phyloP scores from a whole-genome alignment of 257 asterid species.

The Plantago major region DNA sequence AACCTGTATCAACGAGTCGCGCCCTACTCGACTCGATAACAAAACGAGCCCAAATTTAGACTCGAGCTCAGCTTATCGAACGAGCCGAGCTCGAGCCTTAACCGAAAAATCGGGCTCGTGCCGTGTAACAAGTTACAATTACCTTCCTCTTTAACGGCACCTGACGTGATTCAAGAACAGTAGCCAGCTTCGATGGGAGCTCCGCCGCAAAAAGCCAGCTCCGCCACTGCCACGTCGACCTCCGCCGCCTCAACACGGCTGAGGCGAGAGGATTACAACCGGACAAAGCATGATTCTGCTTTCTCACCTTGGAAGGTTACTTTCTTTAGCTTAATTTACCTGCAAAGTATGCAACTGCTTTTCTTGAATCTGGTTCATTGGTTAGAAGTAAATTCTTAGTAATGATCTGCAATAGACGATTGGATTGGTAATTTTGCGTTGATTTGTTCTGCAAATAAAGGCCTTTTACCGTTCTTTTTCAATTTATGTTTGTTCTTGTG shows the following conservation, averaged over 20 bases:
- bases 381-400: no score
- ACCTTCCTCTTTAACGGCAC: neutral
- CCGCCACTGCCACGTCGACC: slow-evolving; percentile 16
- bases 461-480: no score
- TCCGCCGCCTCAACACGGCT: slow-evolving; percentile 26
- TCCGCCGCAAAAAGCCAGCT: neutral
- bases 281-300: slow-evolving; percentile 73
- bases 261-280: slow-evolving; percentile 68
- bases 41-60: no score
- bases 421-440: no score
- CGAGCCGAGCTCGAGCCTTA: no score
- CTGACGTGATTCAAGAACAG: neutral
- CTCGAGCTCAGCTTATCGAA: no score
- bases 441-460: no score
- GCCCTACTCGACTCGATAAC: no score
- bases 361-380: neutral
- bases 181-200: neutral
- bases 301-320: slow-evolving; percentile 87
- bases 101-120: no score
- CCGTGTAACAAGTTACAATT: no score
- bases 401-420: neutral
- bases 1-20: no score
- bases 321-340: neutral
- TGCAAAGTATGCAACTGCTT: neutral
- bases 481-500: no score